Evolutionary conservation across 208 protist species (phyloP), one percentile per base, ranked within the genome.

Genomic region (Endotrypanum monterogeii): DNA sequence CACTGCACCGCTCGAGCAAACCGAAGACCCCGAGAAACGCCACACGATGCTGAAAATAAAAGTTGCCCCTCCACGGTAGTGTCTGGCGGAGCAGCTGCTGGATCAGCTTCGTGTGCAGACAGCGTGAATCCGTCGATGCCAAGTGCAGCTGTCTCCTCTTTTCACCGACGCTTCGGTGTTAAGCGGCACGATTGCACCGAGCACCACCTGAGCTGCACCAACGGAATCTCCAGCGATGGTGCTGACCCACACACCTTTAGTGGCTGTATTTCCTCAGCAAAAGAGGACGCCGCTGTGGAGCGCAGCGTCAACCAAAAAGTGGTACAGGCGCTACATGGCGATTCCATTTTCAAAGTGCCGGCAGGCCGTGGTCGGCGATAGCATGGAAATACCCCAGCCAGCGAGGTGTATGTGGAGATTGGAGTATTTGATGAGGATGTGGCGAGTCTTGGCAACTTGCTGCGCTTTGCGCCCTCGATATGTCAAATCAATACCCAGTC

Each of bases 261-360:
- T n/a, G 62, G 51, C 16, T 32, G 61, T 28, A 60, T 79, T 20
- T 79, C 69, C 4, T 66, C 39, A 25, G 58, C 68, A 8, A 83
- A 61, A 20, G 88, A 86, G 28, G 63, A 72, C 3, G 79, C 73
- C 1, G 73, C 80, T 35, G 48, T 90, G 62, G 41, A 82, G 71
- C 82, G 70, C 37, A 71, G 52, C 35, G 83, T 93, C n/a, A 78
- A 90, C 58, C 68, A 80, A 16, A 86, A 90, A 44, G 44, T 86
- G 2, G 70, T 86, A 18, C 41, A 84, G 65, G 68, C 71, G 2
- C 51, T 90, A 35, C 88, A 93, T 75, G 77, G 83, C 32, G 79
- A 80, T 51, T 74, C 82, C 37, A 61, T 79, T 44, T 92, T 92
- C 78, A 85, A 88, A 58, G 78, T 88, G 18, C 57, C 74, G 0